A percentile compares a stretch with the other conserved stretches of the same genome.
phyloP scores from a whole-genome alignment of 495 filamentous ascomycete genomes.

The Trypethelium eluteriae region DNA sequence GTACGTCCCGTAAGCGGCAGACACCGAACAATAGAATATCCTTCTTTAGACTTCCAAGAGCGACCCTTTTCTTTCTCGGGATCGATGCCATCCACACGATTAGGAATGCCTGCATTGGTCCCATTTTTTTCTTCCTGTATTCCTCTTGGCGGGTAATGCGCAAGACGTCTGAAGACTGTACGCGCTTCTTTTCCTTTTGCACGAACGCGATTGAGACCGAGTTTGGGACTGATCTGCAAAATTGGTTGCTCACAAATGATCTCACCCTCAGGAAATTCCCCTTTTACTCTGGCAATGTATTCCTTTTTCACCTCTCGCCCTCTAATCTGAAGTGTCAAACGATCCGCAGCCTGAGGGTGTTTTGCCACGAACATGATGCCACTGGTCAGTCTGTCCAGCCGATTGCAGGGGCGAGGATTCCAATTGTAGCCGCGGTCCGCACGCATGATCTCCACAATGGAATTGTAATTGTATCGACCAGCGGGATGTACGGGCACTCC shows the following conservation, averaged over 20 bases:
- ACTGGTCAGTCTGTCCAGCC: conserved; percentile 87
- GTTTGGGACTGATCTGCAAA: conserved; percentile 85
- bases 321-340: conserved; percentile 61
- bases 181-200: conserved; percentile 83
- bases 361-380: conserved; percentile 98
- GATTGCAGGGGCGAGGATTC: conserved; percentile 77
- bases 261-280: conserved; percentile 70
- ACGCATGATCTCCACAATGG: conserved; percentile 85
- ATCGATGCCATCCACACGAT: background rate
- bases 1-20: conserved; percentile 88
- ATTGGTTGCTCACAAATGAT: conserved; percentile 89
- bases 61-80: conserved; percentile 28
- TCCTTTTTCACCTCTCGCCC: conserved; percentile 80
- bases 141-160: conserved; percentile 60
- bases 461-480: conserved; percentile 91
- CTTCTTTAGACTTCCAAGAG: conserved; percentile 41
- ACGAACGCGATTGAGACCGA: conserved; percentile 85
- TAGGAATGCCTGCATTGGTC: conserved; percentile 4
- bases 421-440: conserved; percentile 62
- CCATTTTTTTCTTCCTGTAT: conserved; percentile 1
- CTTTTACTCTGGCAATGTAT: conserved; percentile 85
- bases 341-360: conserved; percentile 66
- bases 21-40: conserved; percentile 92
- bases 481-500: conserved; percentile 92
- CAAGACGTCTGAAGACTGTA: conserved; percentile 82